These are phyloP conservation scores for Aurantiochytrium sp. DNA, from an alignment of 108 stramenopile genomes.

Conservation along the genomic window DNA sequence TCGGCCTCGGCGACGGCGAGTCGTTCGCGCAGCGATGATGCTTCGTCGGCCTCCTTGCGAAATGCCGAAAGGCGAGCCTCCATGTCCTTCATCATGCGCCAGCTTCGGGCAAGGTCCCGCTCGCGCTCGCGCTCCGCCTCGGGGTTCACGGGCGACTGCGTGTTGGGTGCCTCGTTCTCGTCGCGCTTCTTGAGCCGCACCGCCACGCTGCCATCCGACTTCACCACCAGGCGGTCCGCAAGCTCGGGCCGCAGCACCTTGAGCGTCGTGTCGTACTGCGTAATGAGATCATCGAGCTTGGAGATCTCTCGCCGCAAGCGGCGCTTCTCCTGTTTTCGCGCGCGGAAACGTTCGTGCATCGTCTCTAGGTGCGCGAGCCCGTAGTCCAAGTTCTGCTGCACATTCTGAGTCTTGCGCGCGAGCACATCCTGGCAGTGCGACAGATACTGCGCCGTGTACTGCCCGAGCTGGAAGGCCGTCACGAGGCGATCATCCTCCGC, in stretches of 20 bases:
- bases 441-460: neutral
- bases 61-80: neutral
- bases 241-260: neutral
- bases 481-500: too few relatives aligned
- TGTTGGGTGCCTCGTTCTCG: neutral
- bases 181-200: too few relatives aligned
- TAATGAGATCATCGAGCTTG: neutral
- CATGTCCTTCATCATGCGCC: conserved; percentile 4
- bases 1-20: neutral
- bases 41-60: neutral
- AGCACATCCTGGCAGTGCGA: neutral
- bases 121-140: neutral
- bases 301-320: neutral
- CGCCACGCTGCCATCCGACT: neutral
- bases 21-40: neutral
- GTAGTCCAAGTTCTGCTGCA: neutral
- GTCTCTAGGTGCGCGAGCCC: neutral
- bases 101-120: neutral
- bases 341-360: neutral
- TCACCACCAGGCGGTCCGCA: neutral
- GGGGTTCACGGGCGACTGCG: too few relatives aligned
- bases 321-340: neutral
- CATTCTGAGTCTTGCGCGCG: neutral
- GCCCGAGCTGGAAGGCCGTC: neutral
- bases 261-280: conserved; percentile 15